These are phyloP conservation scores for Saxophila tyrrhenica DNA, from an alignment of 495 filamentous ascomycete genomes.

Conservation along the genomic window DNA sequence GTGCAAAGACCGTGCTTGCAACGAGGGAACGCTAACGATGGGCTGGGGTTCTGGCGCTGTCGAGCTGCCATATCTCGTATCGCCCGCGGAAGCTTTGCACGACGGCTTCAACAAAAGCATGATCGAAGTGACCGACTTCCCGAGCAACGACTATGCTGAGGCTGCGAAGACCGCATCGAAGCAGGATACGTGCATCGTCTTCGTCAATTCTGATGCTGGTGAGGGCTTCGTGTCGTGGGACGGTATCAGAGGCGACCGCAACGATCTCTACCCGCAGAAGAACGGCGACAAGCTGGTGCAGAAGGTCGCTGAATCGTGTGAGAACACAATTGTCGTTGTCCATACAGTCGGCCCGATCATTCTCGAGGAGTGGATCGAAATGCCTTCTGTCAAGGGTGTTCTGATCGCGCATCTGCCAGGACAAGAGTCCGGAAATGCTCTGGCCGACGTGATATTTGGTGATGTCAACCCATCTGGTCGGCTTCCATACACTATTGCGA, in stretches of 20 bases:
- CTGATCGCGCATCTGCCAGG: constrained; percentile 81
- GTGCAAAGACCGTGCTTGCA: constrained; percentile 68
- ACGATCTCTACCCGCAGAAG: constrained; percentile 66
- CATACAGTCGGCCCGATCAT: constrained; percentile 84
- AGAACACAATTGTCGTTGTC: constrained; percentile 70
- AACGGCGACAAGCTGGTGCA: constrained; percentile 63
- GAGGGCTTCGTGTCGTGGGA: constrained; percentile 54
- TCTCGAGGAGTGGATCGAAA: constrained; percentile 73
- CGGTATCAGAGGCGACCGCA: constrained; percentile 68
- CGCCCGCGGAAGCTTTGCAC: constrained; percentile 56
- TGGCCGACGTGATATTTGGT: constrained; percentile 77
- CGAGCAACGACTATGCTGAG: constrained; percentile 45
- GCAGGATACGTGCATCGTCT: constrained; percentile 58
- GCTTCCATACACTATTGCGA: constrained; percentile 84
- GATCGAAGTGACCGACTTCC: constrained; percentile 48
- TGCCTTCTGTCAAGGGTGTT: constrained; percentile 68
- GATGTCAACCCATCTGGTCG: constrained; percentile 76
- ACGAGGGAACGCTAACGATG: constrained; percentile 69
- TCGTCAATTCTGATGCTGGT: constrained; percentile 50
- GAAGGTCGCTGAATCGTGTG: constrained; percentile 59
- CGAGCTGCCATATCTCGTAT: constrained; percentile 71
- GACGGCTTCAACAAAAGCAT: constrained; percentile 46
- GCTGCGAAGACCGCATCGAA: constrained; percentile 29
- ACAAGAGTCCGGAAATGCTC: constrained; percentile 77
- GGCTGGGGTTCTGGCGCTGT: constrained; percentile 90